A percentile compares a stretch with the other conserved stretches of the same genome.
These are phyloP conservation scores for Trapa bicornis DNA, from an alignment of 345 rosid species.

Conservation along the genomic window DNA sequence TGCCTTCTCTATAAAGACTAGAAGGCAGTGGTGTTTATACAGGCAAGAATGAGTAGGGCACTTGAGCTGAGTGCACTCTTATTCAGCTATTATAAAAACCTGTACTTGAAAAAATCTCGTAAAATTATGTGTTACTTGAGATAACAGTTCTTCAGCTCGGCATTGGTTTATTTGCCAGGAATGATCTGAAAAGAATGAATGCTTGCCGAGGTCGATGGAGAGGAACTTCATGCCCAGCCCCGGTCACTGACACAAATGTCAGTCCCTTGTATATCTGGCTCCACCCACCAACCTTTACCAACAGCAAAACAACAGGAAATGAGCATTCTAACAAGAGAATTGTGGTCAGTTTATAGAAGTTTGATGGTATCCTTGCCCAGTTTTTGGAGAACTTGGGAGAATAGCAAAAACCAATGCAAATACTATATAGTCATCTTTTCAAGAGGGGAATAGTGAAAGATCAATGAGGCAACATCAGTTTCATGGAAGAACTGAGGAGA, in stretches of 20 bases:
- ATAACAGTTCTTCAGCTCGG: conserved; percentile 19
- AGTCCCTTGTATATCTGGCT: conserved; percentile 85
- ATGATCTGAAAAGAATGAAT: conserved; percentile 72
- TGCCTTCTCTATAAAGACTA: not conserved
- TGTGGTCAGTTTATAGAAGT: not conserved
- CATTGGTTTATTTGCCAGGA: conserved; percentile 65
- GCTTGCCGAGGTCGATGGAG: conserved; percentile 79
- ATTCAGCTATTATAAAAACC: conserved; percentile 1
- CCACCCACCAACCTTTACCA: conserved; percentile 82
- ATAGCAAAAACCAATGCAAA: too few relatives aligned
- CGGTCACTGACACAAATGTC: conserved; percentile 64
- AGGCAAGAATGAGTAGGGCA: conserved; percentile 15
- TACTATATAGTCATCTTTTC: not conserved
- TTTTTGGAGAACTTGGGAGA: not conserved
- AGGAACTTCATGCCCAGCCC: conserved; percentile 97
- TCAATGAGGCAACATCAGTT: too few relatives aligned
- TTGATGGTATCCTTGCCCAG: not conserved
- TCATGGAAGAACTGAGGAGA: too few relatives aligned
- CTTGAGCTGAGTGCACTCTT: conserved; percentile 21
- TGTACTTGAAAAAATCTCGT: not conserved
- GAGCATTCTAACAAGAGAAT: not conserved
- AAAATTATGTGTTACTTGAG: not conserved
- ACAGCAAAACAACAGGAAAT: not conserved
- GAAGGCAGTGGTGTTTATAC: not conserved
- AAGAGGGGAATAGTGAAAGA: not conserved